Evolutionary conservation across 768 basidiomycete species (phyloP), one percentile per base, ranked within the genome.

Genomic region (Boletus coccyginus): DNA sequence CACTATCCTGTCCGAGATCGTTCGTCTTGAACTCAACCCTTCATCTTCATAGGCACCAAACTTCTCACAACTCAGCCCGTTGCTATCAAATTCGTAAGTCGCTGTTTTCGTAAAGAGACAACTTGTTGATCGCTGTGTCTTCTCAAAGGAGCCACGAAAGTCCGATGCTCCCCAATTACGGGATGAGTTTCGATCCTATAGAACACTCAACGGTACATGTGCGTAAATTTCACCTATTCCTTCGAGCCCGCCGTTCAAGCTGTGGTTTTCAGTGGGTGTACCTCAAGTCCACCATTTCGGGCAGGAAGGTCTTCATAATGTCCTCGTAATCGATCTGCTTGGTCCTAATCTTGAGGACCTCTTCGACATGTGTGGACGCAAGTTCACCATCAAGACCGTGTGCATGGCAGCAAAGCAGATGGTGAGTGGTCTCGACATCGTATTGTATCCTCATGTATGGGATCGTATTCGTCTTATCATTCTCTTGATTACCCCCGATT

Each of bases 331-430:
- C 58, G 96, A 99, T 75, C 80, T 99, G 32, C 81, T 99, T 14
- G 97, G 96, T n/a, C 96, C 96, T 21, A 96, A 94, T 65, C 77
- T 99, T 43, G 96, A 99, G 75, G 96, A 99, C 70, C 81, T 99
- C 35, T 98, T 99, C 69, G 96, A 98, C 74, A 94, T 97, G 93
- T 98, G 95, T 70, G 86, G 88, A n/a, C 88, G 96, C 62, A 98
- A 98, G 75, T 99, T 98, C 76, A 85, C 85, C 50, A 87, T 96
- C 73, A 99, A 99, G 83, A 98, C 96, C 0, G 96, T 98, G 29
- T 97, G 94, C 70, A 94, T 99, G 96, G 90, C 92, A 50, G 97
- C 97, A 17, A 98, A 91, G 74, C 97, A 99, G 73, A 99, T 98
- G 96, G 96, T 95, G 60, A 72, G 86, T 60, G 1, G 5, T 43